Conservation (phyloP, 2,329 filamentous ascomycete species). For the Tympanopsis confertula region DNA sequence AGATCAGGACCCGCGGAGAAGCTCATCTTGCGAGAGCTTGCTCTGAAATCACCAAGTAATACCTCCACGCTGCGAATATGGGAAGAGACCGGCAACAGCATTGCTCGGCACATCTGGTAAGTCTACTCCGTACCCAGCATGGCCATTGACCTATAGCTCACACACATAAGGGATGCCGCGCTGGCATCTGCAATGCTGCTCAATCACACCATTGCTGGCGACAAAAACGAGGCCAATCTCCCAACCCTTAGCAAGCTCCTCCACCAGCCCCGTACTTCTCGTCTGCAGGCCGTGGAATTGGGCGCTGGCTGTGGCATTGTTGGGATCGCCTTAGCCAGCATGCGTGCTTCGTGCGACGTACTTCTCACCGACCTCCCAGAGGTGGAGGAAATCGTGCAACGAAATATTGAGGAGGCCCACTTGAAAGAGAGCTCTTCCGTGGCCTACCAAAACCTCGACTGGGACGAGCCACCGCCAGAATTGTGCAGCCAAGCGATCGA, state of each 20-base stretch:
- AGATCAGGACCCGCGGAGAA: conserved; percentile 28
- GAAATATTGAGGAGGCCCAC: conserved; percentile 33
- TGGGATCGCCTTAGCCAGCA: conserved; percentile 42
- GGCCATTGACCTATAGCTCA: no score
- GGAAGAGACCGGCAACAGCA: conserved; percentile 56
- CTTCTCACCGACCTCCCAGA: conserved; percentile 49
- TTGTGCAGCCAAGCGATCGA: conserved; percentile 26
- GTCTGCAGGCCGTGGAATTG: conserved; percentile 40
- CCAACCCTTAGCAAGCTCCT: background rate
- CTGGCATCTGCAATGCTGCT: conserved; percentile 12
- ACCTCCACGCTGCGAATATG: conserved; percentile 31
- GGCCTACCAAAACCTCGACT: conserved; percentile 39
- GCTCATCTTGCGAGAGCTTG: conserved; percentile 39
- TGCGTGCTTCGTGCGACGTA: conserved; percentile 34
- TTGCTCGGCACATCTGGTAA: conserved; percentile 55
- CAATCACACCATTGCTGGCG: conserved; percentile 12
- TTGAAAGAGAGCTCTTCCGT: conserved; percentile 27
- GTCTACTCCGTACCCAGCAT: no score
- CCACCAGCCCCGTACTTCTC: conserved; percentile 10
- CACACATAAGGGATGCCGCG: conserved; percentile 16
- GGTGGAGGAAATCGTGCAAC: conserved; percentile 39
- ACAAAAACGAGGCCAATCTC: background rate
- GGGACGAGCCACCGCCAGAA: conserved; percentile 34
- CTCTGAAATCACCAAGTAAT: conserved; percentile 18
- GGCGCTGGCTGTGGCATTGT: conserved; percentile 52